These are phyloP conservation scores for Monosporascus sp. DNA, from an alignment of 2,329 filamentous ascomycete species.

Conservation along the genomic window DNA sequence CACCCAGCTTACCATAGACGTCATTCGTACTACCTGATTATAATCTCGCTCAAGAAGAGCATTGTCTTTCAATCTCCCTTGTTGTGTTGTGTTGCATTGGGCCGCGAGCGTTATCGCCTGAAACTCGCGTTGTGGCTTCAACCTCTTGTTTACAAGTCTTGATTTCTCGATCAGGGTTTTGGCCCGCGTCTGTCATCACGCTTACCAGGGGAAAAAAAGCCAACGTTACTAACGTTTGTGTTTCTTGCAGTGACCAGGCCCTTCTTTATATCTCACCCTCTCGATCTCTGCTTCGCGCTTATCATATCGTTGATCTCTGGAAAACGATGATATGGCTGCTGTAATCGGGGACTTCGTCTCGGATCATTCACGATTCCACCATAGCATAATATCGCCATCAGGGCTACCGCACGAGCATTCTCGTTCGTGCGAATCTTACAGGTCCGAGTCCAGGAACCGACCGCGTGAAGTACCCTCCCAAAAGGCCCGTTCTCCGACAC, in stretches of 20 bases:
- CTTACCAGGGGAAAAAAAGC: not conserved
- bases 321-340: constrained; percentile 53
- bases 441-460: constrained; percentile 32
- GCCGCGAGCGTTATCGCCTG: constrained; percentile 14
- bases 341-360: constrained; percentile 68
- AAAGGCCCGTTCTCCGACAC: constrained; percentile 17
- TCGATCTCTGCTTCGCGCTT: not conserved
- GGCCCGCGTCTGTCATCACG: not conserved
- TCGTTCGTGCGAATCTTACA: constrained; percentile 38
- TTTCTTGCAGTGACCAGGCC: not conserved
- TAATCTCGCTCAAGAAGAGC: constrained; percentile 4
- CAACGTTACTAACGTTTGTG: not conserved
- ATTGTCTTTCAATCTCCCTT: constrained; percentile 10
- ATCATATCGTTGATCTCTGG: not conserved
- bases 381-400: constrained; percentile 59
- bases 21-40: not conserved
- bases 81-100: constrained; percentile 11
- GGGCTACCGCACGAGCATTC: constrained; percentile 42
- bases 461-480: constrained; percentile 21
- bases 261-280: constrained; percentile 1
- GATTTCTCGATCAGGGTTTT: not conserved
- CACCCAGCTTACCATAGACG: not conserved
- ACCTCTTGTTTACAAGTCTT: constrained; percentile 16
- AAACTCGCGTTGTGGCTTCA: not conserved
- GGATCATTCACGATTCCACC: constrained; percentile 60